Base-by-base conservation (phyloP, 2,329 filamentous ascomycete species). In the Cordyceps cateniannulata region DNA sequence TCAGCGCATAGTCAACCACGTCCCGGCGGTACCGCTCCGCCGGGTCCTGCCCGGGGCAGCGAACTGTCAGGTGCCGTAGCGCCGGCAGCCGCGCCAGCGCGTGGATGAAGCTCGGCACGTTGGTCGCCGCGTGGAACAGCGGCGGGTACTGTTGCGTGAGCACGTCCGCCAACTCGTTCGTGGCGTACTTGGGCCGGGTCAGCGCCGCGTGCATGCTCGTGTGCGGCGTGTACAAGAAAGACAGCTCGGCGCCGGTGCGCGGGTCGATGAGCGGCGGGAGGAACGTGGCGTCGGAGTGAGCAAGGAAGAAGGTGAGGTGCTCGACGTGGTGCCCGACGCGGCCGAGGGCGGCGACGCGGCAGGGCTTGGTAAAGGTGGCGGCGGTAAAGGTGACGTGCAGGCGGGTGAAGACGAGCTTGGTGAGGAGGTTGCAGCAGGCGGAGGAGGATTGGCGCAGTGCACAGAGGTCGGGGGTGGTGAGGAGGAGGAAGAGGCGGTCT, bases 111-210 rank as follows among this genome's bases (percentile, higher is more conserved):
- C 90, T 89, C 5, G 89, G 84, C 7, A 96, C 88, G 70, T 96
- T 95, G 63, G 90, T 93, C 8, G 92, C 90, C 7, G 91, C 90
- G 70, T 96, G 92, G 75, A 96, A 96, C 3, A 96, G 77, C 6
- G 92, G 90, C 57, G 91, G 90, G 69, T 96, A 96, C 75, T 96
- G 91, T 70, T 91, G 86, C 16, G 91, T 90, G 63, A 96, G 80
- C 62, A 96, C 82, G 69, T 93, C 88, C 63, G 87, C 91, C 68
- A 95, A 85, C 68, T 91, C 89, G 67, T 83, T 81, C 71, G 87
- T 90, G 66, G 88, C 90, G 72, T 96, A 96, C 75, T 91, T 93
- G 56, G 88, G 89, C 59, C 86, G 79, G 64, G 83, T 80, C 66
- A 86, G 76, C 50, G 80, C 83, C 59, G 80, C 84, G 32, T 81